Base-by-base conservation (phyloP, 805 yeast genomes). In the Lipomyces yamanashiensis region DNA sequence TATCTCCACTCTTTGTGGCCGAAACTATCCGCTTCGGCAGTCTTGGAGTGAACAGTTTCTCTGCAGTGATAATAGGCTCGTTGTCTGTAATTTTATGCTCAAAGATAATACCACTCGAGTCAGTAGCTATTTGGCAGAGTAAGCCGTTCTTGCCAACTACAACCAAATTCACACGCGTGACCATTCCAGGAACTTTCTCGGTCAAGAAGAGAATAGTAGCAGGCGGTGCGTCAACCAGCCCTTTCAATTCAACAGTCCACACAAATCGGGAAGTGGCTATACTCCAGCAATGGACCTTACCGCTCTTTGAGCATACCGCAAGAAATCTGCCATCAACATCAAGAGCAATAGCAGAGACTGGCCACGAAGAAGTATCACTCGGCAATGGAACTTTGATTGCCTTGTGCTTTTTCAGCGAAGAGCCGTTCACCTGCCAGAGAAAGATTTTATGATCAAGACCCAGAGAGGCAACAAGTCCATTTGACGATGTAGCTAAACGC, bases 361-460 rank as follows among this genome's bases (percentile, higher is more conserved):
- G 75, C 75, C 75, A 73, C 15, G 64, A 49, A 13, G 56, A 28
- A 2, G 21, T 9, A n/a, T 69, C 70, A 10, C 63, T 51, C 8
- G 72, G 58, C n/a, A 69, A 17, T 1, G 73, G 70, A 7, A 73
- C 66, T 45, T 59, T 58, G 33, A 51, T 51, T 12, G 71, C 72
- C 55, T 56, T 61, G n/a, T 55, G 69, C 37, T 34, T 50, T 21
- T 58, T 53, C 8, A 36, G 34, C 17, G 65, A 40, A 15, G 48
- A 41, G 34, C 48, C 41, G 37, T 66, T 66, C 40, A 72, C 75
- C 39, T 72, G 87, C 96, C 96, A 90, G 10, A 89, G 84, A 39
- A 85, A 74, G 3, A 90, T 80, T 63, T 81, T 83, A 69, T 88
- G 92, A 70, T 90, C 96, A 71, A 90, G 77, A 3, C 92, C 93